Base-by-base conservation (phyloP, 441 rosid species). In the Biscutella laevigata region DNA sequence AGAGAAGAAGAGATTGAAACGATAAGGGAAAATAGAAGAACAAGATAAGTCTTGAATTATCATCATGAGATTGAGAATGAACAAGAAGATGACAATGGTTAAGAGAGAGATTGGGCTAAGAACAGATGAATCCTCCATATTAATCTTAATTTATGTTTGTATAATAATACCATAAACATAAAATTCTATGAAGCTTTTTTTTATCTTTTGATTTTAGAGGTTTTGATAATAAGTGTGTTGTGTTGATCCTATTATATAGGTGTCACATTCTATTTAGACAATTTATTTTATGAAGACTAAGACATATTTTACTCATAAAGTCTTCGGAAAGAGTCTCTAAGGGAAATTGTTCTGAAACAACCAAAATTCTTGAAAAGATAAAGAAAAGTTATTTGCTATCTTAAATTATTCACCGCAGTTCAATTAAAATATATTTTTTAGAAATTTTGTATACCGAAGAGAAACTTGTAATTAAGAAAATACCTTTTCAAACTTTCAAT, bases 41-140 rank as follows among this genome's bases (percentile, higher is more conserved):
- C 61, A 66, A 37, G 52, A 71, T 35, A 68, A 49, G 5, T 75
- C 71, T 20, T 52, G 67, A 4, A 79, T 36, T 48, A 64, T 37
- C 55, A 67, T 53, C 36, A 60, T 37, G 43, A 34, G 59, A 12
- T 70, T 53, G 28, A 74, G 27, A 50, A 67, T 43, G 50, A 58
- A 57, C 55, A 68, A 57, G 44, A 62, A 33, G 20, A 15, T 37
- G 21, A 28, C 68, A 51, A 68, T 52, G 65, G 56, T 53, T 26
- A 68, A 43, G 25, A 68, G 64, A 45, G 53, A 16, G 26, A 68
- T 38, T 51, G 68, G 61, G 14, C 69, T 62, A 66, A 66, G 61
- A 62, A 58, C 36, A 24, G 34, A 44, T 4, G 65, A 30, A 62
- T 62, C 64, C 45, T 62, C 73, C 71, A 67, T 67, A 15, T 26